Percentiles rank a stretch among this genome's conserved stretches.
phyloP scores from a whole-genome alignment of 306 rosid species.

The Senna siamea region DNA sequence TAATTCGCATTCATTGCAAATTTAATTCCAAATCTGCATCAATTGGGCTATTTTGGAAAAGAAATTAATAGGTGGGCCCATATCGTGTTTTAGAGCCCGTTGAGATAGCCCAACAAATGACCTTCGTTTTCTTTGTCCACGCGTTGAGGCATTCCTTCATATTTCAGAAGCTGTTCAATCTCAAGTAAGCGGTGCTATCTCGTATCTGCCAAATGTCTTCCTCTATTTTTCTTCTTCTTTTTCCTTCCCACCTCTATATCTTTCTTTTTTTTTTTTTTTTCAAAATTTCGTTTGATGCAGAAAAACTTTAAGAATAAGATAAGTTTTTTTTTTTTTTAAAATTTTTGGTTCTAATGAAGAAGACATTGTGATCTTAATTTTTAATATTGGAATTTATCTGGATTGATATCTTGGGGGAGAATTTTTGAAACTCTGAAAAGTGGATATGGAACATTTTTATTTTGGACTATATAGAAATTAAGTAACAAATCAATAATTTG shows the following conservation, averaged over 20 bases:
- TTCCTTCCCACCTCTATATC: too few species aligned
- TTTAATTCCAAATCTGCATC: background rate
- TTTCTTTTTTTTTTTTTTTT: too few species aligned
- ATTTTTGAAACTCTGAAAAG: background rate
- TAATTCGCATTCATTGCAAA: background rate
- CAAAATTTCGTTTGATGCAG: too few species aligned
- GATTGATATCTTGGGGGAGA: background rate
- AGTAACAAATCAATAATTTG: background rate
- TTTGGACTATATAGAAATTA: background rate
- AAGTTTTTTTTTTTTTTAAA: too few species aligned
- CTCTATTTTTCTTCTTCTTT: background rate
- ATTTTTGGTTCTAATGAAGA: too few species aligned
- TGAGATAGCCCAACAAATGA: background rate
- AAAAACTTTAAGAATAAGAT: too few species aligned
- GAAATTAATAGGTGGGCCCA: background rate
- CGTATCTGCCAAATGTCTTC: too few species aligned
- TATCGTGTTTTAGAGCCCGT: background rate
- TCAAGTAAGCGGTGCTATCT: too few species aligned
- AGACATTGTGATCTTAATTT: too few species aligned
- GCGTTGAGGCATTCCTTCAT: background rate
- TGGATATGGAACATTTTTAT: background rate
- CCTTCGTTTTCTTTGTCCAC: background rate
- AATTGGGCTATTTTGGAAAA: slow-evolving; percentile 1
- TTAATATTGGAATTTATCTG: too few species aligned
- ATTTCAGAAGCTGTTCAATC: too few species aligned